Evolutionary conservation across 352 stramenopile genomes (phyloP).

Genomic region (Phytophthora nicotianae): DNA sequence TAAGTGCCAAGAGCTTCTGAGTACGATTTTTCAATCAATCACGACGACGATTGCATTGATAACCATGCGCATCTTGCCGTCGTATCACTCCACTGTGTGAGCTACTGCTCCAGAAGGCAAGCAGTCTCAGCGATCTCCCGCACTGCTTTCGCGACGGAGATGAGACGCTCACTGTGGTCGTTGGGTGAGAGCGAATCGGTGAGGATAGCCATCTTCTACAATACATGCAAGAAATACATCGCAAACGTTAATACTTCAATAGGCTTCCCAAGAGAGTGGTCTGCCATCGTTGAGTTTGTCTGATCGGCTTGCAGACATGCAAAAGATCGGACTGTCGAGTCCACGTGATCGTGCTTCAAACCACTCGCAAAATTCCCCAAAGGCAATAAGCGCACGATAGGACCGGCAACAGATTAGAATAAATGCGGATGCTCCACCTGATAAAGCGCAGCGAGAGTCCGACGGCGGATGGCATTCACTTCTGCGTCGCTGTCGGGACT

Average conservation of each 20-base stretch:
- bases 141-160: slow-evolving; percentile 64
- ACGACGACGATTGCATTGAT: background rate
- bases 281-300: slow-evolving; percentile 17
- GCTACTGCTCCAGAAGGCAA: slow-evolving; percentile 46
- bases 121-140: slow-evolving; percentile 67
- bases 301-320: slow-evolving; percentile 19
- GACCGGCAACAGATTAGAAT: slow-evolving; percentile 29
- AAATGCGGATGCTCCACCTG: slow-evolving; percentile 70
- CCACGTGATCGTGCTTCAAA: slow-evolving; percentile 23
- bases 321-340: slow-evolving; percentile 14
- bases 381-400: slow-evolving; percentile 1
- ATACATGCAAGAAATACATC: slow-evolving; percentile 11
- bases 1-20: slow-evolving; percentile 13
- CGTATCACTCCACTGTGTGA: slow-evolving; percentile 1
- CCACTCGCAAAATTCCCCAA: slow-evolving; percentile 12
- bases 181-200: slow-evolving; percentile 55
- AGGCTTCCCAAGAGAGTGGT: background rate
- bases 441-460: slow-evolving; percentile 70
- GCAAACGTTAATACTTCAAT: slow-evolving; percentile 28
- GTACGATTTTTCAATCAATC: slow-evolving; percentile 7
- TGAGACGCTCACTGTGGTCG: slow-evolving; percentile 66
- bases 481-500: slow-evolving; percentile 40
- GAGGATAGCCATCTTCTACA: slow-evolving; percentile 78
- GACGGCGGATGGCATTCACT: slow-evolving; percentile 51
- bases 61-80: background rate